phyloP scores from a whole-genome alignment of 2,329 filamentous ascomycete species.

The Neopestalotiopsis sp. region DNA sequence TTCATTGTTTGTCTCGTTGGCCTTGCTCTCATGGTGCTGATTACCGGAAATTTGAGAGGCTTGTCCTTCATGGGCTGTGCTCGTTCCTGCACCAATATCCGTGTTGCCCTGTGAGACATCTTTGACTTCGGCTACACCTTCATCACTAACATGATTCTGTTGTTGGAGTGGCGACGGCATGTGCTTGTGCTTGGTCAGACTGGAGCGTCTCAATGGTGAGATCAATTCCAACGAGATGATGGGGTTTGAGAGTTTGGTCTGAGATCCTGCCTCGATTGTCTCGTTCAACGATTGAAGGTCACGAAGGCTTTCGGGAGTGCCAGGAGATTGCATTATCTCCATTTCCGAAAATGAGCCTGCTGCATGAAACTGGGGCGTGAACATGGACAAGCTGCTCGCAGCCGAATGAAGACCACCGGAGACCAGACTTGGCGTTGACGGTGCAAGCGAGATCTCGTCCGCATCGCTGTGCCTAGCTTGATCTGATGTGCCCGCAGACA shows the following conservation, averaged over 20 bases:
- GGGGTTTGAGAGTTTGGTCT: slow-evolving; percentile 3
- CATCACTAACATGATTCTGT: neutral
- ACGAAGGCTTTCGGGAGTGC: slow-evolving; percentile 9
- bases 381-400: slow-evolving; percentile 32
- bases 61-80: neutral
- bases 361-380: slow-evolving; percentile 33
- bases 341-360: slow-evolving; percentile 16
- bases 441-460: slow-evolving; percentile 25
- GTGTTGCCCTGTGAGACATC: neutral
- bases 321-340: slow-evolving; percentile 7
- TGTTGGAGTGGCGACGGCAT: slow-evolving; percentile 15
- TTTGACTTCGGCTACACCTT: neutral
- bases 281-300: slow-evolving; percentile 8
- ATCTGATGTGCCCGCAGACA: neutral
- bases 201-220: neutral
- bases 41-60: neutral
- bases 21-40: too few relatives aligned
- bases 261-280: slow-evolving; percentile 5
- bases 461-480: neutral
- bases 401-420: slow-evolving; percentile 32
- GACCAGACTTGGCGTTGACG: slow-evolving; percentile 36
- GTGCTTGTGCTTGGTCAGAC: neutral
- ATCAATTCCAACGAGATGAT: neutral
- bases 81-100: neutral
- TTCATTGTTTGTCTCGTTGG: neutral